A percentile compares a stretch with the other conserved stretches of the same genome.
Evolutionary conservation across 2,329 filamentous ascomycete species (phyloP).

Genomic region (Bretziella fagacearum): DNA sequence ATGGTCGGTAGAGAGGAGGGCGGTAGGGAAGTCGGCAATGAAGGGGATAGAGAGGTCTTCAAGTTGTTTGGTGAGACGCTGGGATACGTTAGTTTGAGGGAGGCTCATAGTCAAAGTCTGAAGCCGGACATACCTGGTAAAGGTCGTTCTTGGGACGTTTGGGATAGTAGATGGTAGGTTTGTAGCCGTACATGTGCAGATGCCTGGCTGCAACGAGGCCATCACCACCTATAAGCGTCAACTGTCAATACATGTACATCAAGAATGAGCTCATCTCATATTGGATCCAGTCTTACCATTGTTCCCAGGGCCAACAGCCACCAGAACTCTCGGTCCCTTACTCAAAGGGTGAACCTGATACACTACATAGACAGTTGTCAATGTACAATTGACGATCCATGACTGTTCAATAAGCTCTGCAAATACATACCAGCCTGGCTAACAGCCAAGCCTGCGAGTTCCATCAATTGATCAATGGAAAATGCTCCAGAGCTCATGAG

Average conservation of each 20-base stretch:
- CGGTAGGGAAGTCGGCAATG: constrained; percentile 56
- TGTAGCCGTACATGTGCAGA: constrained; percentile 80
- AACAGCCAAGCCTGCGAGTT: constrained; percentile 80
- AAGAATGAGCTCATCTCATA: no score
- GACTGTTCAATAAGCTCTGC: no score
- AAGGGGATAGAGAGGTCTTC: constrained; percentile 71
- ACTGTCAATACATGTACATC: background rate
- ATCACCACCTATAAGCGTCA: constrained; percentile 57
- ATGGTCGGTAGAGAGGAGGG: constrained; percentile 55
- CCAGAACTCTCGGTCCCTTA: constrained; percentile 55
- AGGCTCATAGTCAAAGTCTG: constrained; percentile 5
- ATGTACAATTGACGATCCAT: background rate
- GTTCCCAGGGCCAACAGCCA: constrained; percentile 79
- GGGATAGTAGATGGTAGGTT: constrained; percentile 77
- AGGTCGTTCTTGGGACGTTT: constrained; percentile 83
- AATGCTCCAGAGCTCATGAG: constrained; percentile 82
- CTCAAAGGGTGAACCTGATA: constrained; percentile 65
- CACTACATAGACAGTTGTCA: constrained; percentile 32
- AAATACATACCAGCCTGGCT: constrained; percentile 60
- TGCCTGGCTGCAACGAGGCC: constrained; percentile 89
- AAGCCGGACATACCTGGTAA: constrained; percentile 47
- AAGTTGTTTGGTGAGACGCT: constrained; percentile 74
- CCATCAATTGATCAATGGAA: constrained; percentile 94
- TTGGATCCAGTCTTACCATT: constrained; percentile 35
- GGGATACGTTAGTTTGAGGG: constrained; percentile 10